Conservation (phyloP, 2,329 filamentous ascomycete genomes). For the Ophiostoma australiae region DNA sequence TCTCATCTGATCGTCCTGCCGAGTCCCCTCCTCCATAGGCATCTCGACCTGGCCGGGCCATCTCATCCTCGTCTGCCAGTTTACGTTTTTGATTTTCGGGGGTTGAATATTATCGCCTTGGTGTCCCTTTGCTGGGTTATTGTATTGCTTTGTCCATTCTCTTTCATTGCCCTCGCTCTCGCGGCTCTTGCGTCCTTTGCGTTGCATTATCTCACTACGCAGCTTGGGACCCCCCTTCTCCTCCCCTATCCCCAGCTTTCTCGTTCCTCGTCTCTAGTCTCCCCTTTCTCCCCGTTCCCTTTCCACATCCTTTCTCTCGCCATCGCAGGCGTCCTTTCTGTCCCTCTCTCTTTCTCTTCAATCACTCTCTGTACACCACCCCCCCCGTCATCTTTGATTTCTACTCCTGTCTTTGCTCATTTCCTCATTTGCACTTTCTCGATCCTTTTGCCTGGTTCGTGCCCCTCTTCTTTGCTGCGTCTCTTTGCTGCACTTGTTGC, state of each 20-base stretch:
- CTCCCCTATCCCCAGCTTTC: conserved; percentile 1
- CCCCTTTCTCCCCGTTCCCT: neutral
- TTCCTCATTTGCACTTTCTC: neutral
- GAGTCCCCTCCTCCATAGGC: neutral
- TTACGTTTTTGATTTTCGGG: neutral
- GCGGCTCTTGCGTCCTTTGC: neutral
- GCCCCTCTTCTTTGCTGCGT: conserved; percentile 5
- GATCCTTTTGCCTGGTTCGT: neutral
- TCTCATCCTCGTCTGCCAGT: neutral
- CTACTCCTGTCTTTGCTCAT: neutral
- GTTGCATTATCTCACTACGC: neutral
- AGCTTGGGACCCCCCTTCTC: neutral
- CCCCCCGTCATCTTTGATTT: neutral
- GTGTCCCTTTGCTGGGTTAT: neutral
- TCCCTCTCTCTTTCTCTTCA: neutral
- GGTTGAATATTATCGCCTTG: neutral
- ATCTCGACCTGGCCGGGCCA: neutral
- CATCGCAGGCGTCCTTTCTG: neutral
- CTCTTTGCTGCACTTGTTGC: neutral
- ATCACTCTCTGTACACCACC: neutral
- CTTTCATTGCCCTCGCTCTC: conserved; percentile 2
- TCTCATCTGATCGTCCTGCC: conserved; percentile 7
- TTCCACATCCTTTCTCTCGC: neutral
- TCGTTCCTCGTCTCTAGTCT: neutral
- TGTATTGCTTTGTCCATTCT: neutral